Base-by-base conservation (phyloP, 2,329 filamentous ascomycete genomes). In the Xylaria sp. region DNA sequence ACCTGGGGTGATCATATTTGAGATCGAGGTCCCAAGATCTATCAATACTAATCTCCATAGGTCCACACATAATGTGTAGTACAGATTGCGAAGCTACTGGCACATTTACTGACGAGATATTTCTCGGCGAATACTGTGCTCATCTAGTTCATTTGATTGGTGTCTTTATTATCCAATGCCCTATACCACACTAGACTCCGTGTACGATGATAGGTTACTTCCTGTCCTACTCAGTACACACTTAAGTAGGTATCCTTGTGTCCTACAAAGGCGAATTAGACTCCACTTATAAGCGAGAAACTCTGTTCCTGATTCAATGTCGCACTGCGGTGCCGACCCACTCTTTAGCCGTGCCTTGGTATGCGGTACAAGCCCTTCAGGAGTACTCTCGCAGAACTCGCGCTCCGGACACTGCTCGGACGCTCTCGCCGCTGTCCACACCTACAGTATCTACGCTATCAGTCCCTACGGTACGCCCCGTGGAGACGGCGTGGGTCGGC, bases 401-500 rank as follows among this genome's bases (percentile, higher is more conserved):
- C 46, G 9, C 46, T 25, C 46, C 20, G 46, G 20, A 49, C 46
- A 12, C 46, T 49, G 46, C 46, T 10, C 20, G n/a, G 46, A 13
- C 23, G n/a, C 12, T 20, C 46, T 23, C 12, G 20, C 9, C 12
- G 2, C 46, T 51, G 31, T 51, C 20, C 31, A 31, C 15, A 54
- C 51, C 51, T 54, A 54, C 25, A 54, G 51, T 54, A 33, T 25
- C 20, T 49, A 9, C 46, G 8, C 7, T 48, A 48, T 20, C 46
- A 20, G n/a, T 23, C 20, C 20, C 46, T 49, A 49, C 46, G 25
- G 46, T 20, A 20, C 18, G 1, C n/a, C 9, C 62, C 31, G 62
- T 54, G 48, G 55, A 55, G 43, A 59, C 49, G 20, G 18, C 39
- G 66, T 68, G 66, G 66, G 62, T 31, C 66, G 25, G 25, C 51